phyloP scores from a whole-genome alignment of 208 protist species.

The Trypanosoma caninum region DNA sequence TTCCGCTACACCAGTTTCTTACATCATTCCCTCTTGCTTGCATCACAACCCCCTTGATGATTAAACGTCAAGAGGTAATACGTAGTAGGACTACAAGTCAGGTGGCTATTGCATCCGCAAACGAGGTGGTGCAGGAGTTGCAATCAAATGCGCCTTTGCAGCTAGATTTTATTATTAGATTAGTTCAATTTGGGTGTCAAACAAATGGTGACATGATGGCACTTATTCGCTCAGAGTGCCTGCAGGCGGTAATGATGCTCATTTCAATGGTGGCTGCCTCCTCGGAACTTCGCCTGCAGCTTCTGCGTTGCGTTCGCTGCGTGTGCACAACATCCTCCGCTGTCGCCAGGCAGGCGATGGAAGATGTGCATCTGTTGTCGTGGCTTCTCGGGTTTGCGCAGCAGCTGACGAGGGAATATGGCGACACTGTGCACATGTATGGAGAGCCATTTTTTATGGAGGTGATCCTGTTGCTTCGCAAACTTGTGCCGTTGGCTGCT shows the following conservation, averaged over 20 bases:
- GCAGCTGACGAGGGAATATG: slow-evolving; percentile 68
- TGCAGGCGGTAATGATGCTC: slow-evolving; percentile 62
- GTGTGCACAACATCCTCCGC: slow-evolving; percentile 47
- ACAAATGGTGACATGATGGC: slow-evolving; percentile 66
- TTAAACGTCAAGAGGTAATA: slow-evolving; percentile 54
- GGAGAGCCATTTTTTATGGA: slow-evolving; percentile 56
- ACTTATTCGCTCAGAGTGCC: slow-evolving; percentile 46
- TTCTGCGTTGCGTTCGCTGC: slow-evolving; percentile 36
- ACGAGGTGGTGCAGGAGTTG: slow-evolving; percentile 47
- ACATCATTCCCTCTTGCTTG: slow-evolving; percentile 57
- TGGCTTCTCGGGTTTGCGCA: slow-evolving; percentile 61
- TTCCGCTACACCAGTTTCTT: slow-evolving; percentile 66
- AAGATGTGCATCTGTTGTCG: slow-evolving; percentile 43
- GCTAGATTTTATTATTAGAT: slow-evolving; percentile 52
- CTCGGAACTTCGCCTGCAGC: slow-evolving; percentile 34
- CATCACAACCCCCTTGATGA: slow-evolving; percentile 76
- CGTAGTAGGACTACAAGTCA: slow-evolving; percentile 15
- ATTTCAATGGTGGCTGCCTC: slow-evolving; percentile 61
- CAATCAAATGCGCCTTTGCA: slow-evolving; percentile 52
- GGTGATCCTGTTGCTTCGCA: slow-evolving; percentile 29
- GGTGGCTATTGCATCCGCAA: slow-evolving; percentile 46
- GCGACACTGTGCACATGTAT: slow-evolving; percentile 38
- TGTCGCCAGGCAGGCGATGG: slow-evolving; percentile 43
- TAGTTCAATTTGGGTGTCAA: slow-evolving; percentile 58
- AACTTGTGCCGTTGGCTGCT: slow-evolving; percentile 10